These are phyloP conservation scores for Chamaecrista fasciculata DNA, from an alignment of 306 rosid species.

Conservation along the genomic window DNA sequence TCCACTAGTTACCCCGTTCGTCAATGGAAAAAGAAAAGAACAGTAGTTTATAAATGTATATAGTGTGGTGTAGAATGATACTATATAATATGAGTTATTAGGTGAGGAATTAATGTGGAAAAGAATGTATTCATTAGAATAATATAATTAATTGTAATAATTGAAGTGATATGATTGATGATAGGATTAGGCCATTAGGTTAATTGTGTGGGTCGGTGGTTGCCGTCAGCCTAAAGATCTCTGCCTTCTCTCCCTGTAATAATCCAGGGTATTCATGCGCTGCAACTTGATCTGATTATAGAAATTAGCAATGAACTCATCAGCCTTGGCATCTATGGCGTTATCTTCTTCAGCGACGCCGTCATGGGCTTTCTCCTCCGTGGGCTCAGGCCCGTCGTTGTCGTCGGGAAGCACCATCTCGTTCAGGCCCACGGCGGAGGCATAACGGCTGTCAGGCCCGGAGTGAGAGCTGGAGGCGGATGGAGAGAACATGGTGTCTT, in stretches of 20 bases:
- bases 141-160: no score
- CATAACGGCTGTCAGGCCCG: constrained; percentile 26
- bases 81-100: background rate
- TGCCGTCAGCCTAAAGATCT: constrained; percentile 47
- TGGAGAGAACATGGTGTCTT: background rate
- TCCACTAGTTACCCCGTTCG: no score
- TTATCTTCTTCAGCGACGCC: constrained; percentile 35
- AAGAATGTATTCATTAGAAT: background rate
- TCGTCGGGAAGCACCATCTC: constrained; percentile 40
- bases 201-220: no score
- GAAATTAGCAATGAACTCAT: constrained; percentile 69
- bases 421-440: constrained; percentile 54
- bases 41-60: no score
- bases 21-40: no score
- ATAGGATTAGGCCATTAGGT: no score
- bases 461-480: constrained; percentile 7
- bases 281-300: constrained; percentile 67
- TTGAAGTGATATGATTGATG: no score
- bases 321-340: constrained; percentile 71
- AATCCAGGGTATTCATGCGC: constrained; percentile 29
- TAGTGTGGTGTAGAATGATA: background rate
- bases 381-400: background rate
- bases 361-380: background rate
- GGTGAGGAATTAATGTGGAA: background rate
- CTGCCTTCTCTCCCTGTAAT: constrained; percentile 31